These are phyloP conservation scores for Fusarium sp. DNA, from an alignment of 2,329 filamentous ascomycete genomes.

Conservation along the genomic window DNA sequence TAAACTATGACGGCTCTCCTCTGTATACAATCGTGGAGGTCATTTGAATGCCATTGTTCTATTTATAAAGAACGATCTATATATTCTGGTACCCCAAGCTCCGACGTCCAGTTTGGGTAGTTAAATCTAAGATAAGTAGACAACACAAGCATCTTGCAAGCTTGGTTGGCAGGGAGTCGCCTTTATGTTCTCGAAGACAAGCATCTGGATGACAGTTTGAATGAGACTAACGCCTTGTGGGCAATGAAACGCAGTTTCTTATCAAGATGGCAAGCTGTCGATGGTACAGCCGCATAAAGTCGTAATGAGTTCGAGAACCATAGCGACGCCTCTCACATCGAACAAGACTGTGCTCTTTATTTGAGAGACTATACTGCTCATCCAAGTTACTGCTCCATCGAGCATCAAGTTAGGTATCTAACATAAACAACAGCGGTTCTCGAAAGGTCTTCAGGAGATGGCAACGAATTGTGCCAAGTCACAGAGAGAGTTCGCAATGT, in stretches of 20 bases:
- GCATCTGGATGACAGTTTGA: neutral
- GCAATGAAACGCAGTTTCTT: neutral
- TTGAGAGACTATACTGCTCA: no score
- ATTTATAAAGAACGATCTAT: neutral
- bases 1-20: fast-evolving
- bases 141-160: neutral
- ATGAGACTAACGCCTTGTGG: neutral
- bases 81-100: neutral
- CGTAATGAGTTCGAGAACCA: neutral
- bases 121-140: neutral
- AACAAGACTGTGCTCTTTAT: neutral
- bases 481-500: neutral
- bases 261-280: neutral
- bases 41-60: no score
- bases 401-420: neutral
- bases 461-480: no score
- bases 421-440: neutral
- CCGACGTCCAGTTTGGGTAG: neutral
- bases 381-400: no score
- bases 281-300: neutral
- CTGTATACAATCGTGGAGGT: no score
- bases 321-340: neutral
- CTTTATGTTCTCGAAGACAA: neutral
- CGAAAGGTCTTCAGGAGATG: neutral
- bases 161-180: no score